These are phyloP conservation scores for Peterozyma toletana DNA, from an alignment of 805 yeast genomes.

Conservation along the genomic window DNA sequence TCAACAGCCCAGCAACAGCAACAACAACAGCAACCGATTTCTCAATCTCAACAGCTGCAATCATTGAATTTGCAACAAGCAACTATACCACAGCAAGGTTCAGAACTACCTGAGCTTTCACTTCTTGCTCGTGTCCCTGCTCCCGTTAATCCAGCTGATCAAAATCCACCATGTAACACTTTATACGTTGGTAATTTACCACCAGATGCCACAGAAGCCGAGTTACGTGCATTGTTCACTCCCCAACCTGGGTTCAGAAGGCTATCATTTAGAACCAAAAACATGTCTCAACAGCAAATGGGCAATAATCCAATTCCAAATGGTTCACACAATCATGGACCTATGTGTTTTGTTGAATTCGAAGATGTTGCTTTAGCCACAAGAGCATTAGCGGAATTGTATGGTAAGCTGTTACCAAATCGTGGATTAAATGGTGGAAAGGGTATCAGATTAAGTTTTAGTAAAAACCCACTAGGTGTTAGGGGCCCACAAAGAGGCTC, in stretches of 20 bases:
- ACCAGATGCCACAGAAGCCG: constrained; percentile 93
- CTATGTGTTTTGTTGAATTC: constrained; percentile 99
- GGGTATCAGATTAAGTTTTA: constrained; percentile 88
- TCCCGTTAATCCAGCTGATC: constrained; percentile 97
- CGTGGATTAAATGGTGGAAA: constrained; percentile 58
- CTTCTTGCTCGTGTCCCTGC: constrained; percentile 77
- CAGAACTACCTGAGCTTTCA: constrained; percentile 50
- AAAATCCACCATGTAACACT: constrained; percentile 97
- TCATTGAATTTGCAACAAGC: constrained; percentile 4
- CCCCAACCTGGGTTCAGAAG: constrained; percentile 91
- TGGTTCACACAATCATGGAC: constrained; percentile 63
- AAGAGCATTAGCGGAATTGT: constrained; percentile 85
- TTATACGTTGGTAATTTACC: constrained; percentile 95
- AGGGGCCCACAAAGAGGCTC: constrained; percentile 42
- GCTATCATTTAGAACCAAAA: constrained; percentile 82
- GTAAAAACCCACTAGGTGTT: constrained; percentile 96
- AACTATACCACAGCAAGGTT: constrained; percentile 13
- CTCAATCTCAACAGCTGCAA: constrained; percentile 8
- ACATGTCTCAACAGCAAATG: constrained; percentile 9
- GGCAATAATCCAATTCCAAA: background rate
- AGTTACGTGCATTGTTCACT: constrained; percentile 78
- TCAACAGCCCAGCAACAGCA: constrained; percentile 6
- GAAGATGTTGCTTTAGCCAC: constrained; percentile 95
- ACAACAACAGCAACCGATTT: constrained; percentile 12
- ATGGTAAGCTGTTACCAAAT: constrained; percentile 87